These are phyloP conservation scores for Tylopilus sp. DNA, from an alignment of 1,284 basidiomycete genomes.

Conservation along the genomic window DNA sequence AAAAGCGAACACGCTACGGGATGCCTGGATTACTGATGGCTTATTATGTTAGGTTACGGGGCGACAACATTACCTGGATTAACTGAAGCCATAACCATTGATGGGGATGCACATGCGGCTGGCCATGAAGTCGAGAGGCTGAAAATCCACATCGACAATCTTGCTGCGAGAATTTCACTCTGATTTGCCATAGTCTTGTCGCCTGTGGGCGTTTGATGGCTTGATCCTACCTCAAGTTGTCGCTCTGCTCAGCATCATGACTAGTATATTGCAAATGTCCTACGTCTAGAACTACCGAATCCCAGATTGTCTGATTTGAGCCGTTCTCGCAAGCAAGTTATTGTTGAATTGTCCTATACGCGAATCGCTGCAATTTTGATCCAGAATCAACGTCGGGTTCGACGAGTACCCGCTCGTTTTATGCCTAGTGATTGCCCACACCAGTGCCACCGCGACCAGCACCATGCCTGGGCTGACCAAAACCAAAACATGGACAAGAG, in stretches of 20 bases:
- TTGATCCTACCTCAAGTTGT: no score
- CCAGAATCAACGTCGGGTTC: background rate
- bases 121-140: slow-evolving; percentile 48
- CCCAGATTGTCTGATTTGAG: no score
- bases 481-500: slow-evolving; percentile 13
- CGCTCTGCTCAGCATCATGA: no score
- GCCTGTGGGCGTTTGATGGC: no score
- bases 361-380: background rate
- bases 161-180: slow-evolving; percentile 35
- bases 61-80: slow-evolving; percentile 62
- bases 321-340: no score
- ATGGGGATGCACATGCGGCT: slow-evolving; percentile 43
- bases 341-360: no score
- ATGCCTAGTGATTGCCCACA: background rate
- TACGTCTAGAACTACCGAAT: no score
- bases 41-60: slow-evolving; percentile 46
- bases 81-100: slow-evolving; percentile 56
- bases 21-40: slow-evolving; percentile 3
- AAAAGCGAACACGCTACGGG: slow-evolving; percentile 11
- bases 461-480: background rate
- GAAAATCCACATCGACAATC: slow-evolving; percentile 37
- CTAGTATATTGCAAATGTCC: no score
- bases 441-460: background rate
- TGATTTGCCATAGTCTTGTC: slow-evolving; percentile 8
- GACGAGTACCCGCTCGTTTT: background rate